Evolutionary conservation across 140 eudicot species (phyloP).

Genomic region (Bidens hawaiensis): DNA sequence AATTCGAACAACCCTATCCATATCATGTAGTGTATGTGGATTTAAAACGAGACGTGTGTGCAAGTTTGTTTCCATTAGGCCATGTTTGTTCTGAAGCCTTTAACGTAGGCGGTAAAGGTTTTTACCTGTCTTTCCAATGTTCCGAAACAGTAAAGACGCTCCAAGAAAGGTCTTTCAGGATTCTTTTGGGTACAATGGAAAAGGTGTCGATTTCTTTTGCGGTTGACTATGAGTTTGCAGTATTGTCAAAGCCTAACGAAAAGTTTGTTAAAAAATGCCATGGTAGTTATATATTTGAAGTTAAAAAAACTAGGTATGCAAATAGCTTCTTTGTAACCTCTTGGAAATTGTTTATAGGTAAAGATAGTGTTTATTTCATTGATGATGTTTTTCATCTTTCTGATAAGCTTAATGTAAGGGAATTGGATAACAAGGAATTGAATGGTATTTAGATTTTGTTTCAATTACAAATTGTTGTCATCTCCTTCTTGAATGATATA

Average conservation of each 20-base stretch:
- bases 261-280: slow-evolving; percentile 43
- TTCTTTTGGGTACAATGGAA: slow-evolving; percentile 65
- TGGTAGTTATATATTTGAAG: slow-evolving; percentile 46
- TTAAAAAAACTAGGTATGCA: slow-evolving; percentile 52
- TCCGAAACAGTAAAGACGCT: too few species aligned
- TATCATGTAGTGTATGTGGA: slow-evolving; percentile 58
- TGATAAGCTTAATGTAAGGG: too few species aligned
- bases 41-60: slow-evolving; percentile 52
- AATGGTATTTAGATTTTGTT: too few species aligned
- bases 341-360: slow-evolving; percentile 52
- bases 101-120: slow-evolving; percentile 67
- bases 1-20: slow-evolving; percentile 49
- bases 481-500: too few species aligned
- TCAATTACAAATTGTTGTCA: too few species aligned
- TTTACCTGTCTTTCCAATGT: slow-evolving; percentile 61
- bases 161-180: slow-evolving; percentile 52
- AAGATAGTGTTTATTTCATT: slow-evolving; percentile 59
- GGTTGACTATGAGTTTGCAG: slow-evolving; percentile 68
- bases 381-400: slow-evolving; percentile 48
- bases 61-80: slow-evolving; percentile 45
- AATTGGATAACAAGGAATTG: too few species aligned
- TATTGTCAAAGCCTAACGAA: slow-evolving; percentile 36
- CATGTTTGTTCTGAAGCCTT: slow-evolving; percentile 57
- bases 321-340: slow-evolving; percentile 46
- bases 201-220: slow-evolving; percentile 45